These are phyloP conservation scores for Rugonectria rugulosa DNA, from an alignment of 2,329 filamentous ascomycete species.

Conservation along the genomic window DNA sequence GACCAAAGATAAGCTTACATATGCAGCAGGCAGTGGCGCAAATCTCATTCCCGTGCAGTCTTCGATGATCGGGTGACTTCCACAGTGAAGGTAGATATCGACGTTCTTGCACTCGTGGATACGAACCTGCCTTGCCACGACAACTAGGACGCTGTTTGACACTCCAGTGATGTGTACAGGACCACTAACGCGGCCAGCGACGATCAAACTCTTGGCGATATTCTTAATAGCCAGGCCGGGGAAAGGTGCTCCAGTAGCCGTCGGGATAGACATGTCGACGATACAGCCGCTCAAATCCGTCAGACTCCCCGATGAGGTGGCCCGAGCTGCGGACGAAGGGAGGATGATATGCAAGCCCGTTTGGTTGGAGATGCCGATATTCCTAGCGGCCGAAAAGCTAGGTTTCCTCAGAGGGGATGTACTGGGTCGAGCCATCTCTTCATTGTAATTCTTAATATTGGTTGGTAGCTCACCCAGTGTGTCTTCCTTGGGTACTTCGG, in stretches of 20 bases:
- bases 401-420: conserved; percentile 61
- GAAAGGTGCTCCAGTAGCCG: conserved; percentile 65
- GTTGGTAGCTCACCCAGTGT: conserved; percentile 47
- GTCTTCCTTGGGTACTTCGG: conserved; percentile 41
- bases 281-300: conserved; percentile 75
- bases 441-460: conserved; percentile 62
- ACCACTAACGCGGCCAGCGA: conserved; percentile 81
- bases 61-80: conserved; percentile 91
- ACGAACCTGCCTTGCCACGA: conserved; percentile 85
- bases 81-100: conserved; percentile 82
- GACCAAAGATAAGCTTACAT: conserved; percentile 61
- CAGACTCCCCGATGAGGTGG: conserved; percentile 76
- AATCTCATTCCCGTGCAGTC: conserved; percentile 83
- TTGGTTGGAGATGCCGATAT: conserved; percentile 73
- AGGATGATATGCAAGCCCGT: conserved; percentile 77
- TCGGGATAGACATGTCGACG: conserved; percentile 79
- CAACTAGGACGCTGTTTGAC: conserved; percentile 75
- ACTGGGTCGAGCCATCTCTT: conserved; percentile 56
- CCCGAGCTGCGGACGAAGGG: conserved; percentile 72
- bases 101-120: conserved; percentile 88
- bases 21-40: conserved; percentile 73
- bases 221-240: conserved; percentile 73
- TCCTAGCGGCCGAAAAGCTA: conserved; percentile 67
- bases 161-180: conserved; percentile 84
- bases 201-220: conserved; percentile 73